Base-by-base conservation (phyloP, 1,284 basidiomycete genomes). In the Stereum hirsutum region DNA sequence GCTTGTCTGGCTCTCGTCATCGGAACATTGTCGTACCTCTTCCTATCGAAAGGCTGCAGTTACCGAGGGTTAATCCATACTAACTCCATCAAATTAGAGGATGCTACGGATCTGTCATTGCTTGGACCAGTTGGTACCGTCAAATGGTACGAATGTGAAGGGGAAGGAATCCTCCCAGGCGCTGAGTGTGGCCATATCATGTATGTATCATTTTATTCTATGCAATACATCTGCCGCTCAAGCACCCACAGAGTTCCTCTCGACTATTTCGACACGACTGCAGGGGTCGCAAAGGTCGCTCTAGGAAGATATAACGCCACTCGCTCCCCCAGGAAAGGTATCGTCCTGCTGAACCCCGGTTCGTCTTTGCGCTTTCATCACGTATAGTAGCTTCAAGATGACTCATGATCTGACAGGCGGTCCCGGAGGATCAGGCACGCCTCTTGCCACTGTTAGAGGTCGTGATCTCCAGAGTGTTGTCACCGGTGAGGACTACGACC, bases 401-500 rank as follows among this genome's bases (percentile, higher is more conserved):
- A 36, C 34, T 36, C 21, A 36, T 19, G 34, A 20, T 14, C 19
- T 4, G 14, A 10, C 20, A 39, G 23, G 38, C n/a, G 38, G 38
- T 7, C 38, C 38, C 19, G 38, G 38, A 5, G 24, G 20, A 21
- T n/a, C 21, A 25, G 38, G 38, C 25, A 39, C 23, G 4, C 12
- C 14, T 26, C 12, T 39, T 14, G 38, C 38, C n/a, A 21, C 8
- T 27, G n/a, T 21, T 11, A 6, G 11, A n/a, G 53, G 54, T 0
- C 31, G 36, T 0, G 7, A 24, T 14, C 24, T 55, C 3, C 53
- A 54, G 25, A 44, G 38, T 15, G 14, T 54, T 1, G 57, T 55
- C 52, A 27, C 65, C 23, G 61, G 63, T 14, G 50, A 54, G 24
- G 54, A 64, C 6, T 67, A 58, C 47, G 65, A 68, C 47, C 52